Evolutionary conservation across 768 basidiomycete genomes (phyloP), one percentile per base, ranked within the genome.

Genomic region (Naganishia antarctica): DNA sequence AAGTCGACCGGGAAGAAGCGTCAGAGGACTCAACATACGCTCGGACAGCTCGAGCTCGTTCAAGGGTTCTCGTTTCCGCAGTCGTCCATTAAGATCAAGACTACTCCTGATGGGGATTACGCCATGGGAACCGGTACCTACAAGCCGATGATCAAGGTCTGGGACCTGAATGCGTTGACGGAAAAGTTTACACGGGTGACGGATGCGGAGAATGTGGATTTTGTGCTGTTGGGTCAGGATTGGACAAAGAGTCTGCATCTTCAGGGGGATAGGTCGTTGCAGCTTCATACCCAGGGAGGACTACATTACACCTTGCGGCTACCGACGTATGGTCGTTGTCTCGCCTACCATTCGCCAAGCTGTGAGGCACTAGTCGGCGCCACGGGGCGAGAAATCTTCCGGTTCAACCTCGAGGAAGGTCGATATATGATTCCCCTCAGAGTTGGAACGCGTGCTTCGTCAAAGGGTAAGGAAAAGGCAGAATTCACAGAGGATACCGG

Each of bases 231-330:
- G 8, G 97, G 93, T 0, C 89, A 93, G 73, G 94, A 98, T 81
- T 98, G 94, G 94, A 98, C 94, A 7, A 98, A 98, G 76, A 87
- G 90, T n/a, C 82, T 97, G 67, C 92, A 96, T 76, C 83, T 99
- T 1, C 96, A 98, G 82, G 87, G 87, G 53, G 92, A 97, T 80
- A 86, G 96, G n/a, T 89, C 90, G 4, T 77, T 99, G 61, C 90
- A 92, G 72, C 81, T 99, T 5, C 96, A 99, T 75, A 94, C 90
- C 0, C 96, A 98, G 76, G 85, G 89, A 48, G 91, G 91, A 0
- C 84, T 92, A 65, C 90, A 97, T 77, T 90, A 96, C 74, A 86
- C 88, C 41, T 90, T 92, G 6, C 84, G 96, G 69, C 88, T 98
- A 83, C 96, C 96, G 1, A 87, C 86, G 46, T 93, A 93, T 73